Conservation (phyloP, 164 flowering plant species). For the Akebia trifoliata region DNA sequence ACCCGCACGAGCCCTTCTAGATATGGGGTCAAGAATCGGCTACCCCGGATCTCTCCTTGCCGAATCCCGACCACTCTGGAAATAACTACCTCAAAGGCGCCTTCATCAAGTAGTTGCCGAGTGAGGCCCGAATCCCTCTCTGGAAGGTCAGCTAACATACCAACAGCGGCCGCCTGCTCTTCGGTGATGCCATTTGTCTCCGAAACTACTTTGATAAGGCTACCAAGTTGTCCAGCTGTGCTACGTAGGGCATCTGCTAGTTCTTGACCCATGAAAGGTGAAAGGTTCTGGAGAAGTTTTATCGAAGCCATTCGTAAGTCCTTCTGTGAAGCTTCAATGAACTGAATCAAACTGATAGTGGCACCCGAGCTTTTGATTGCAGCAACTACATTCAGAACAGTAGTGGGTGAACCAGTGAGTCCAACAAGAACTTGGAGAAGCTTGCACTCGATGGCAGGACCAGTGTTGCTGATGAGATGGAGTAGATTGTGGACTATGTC, state of each 20-base stretch:
- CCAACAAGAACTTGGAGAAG: conserved; percentile 97
- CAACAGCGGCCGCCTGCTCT: conserved; percentile 88
- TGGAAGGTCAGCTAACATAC: conserved; percentile 85
- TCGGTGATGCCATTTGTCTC: conserved; percentile 65
- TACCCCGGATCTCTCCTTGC: conserved; percentile 67
- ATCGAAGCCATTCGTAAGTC: conserved; percentile 80
- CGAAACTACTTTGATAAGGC: conserved; percentile 54
- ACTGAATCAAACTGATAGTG: conserved; percentile 82
- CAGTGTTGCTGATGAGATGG: conserved; percentile 93
- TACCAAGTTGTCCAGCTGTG: conserved; percentile 71
- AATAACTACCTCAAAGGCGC: conserved; percentile 52
- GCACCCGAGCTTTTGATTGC: conserved; percentile 96
- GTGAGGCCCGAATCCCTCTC: conserved; percentile 81
- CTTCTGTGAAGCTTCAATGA: conserved; percentile 82
- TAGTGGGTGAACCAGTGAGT: conserved; percentile 57
- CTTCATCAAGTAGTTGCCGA: conserved; percentile 64
- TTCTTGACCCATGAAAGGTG: conserved; percentile 86
- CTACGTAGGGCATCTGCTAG: conserved; percentile 75
- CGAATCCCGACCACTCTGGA: conserved; percentile 43
- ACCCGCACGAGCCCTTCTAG: conserved; percentile 80
- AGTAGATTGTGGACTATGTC: conserved; percentile 74
- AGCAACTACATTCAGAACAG: conserved; percentile 56
- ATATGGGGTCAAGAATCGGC: conserved; percentile 75
- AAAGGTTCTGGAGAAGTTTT: conserved; percentile 75
- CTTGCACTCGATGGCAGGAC: conserved; percentile 92